Evolutionary conservation across 2,329 filamentous ascomycete genomes (phyloP).

Genomic region (Alternaria rosae): DNA sequence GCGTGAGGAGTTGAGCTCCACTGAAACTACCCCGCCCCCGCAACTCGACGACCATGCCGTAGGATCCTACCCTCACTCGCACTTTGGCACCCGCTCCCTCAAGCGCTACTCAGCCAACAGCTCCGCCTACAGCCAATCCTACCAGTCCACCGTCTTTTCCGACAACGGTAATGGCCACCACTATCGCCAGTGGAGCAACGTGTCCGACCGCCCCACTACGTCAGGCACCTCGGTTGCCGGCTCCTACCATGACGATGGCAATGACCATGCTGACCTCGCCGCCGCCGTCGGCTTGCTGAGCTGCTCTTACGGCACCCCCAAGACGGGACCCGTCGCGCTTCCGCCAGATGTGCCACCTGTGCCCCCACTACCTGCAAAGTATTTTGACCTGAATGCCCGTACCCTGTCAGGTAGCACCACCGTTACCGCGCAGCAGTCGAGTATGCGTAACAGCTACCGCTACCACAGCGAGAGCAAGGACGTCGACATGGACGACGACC

Average conservation of each 20-base stretch:
- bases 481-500: conserved; percentile 64
- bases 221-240: conserved; percentile 68
- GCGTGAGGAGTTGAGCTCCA: conserved; percentile 80
- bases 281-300: conserved; percentile 89
- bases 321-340: conserved; percentile 68
- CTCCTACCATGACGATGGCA: conserved; percentile 73
- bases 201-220: conserved; percentile 78
- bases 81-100: conserved; percentile 43
- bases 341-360: conserved; percentile 83
- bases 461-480: conserved; percentile 55
- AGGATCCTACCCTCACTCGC: conserved; percentile 53
- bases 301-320: conserved; percentile 87
- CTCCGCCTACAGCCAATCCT: conserved; percentile 73
- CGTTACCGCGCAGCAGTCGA: conserved; percentile 65
- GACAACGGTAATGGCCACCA: conserved; percentile 65
- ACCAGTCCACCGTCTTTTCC: conserved; percentile 74
- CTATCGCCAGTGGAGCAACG: conserved; percentile 72
- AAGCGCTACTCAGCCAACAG: conserved; percentile 60
- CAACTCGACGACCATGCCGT: conserved; percentile 69
- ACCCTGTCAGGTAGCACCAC: conserved; percentile 65
- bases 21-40: conserved; percentile 91
- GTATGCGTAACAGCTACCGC: conserved; percentile 67
- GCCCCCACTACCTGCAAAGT: conserved; percentile 83
- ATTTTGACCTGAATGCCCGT: conserved; percentile 65
- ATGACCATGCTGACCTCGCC: conserved; percentile 78